These are phyloP conservation scores for Mycotypha africana DNA, from an alignment of 371 early-diverging fungal species.

Conservation along the genomic window DNA sequence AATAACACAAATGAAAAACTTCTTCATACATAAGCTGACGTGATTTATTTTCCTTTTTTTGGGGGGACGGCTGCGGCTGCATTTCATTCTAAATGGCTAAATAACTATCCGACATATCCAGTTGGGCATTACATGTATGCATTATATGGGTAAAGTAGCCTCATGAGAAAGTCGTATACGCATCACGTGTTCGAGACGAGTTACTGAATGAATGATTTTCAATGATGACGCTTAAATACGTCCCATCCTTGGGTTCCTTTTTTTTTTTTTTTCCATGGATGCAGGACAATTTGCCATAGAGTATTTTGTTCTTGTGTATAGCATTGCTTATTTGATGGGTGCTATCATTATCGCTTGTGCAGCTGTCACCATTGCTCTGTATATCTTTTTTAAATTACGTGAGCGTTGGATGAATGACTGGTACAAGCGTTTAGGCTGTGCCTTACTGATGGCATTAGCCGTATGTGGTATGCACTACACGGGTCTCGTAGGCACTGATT, in stretches of 20 bases:
- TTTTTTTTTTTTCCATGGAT: not conserved
- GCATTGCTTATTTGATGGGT: conserved; percentile 17
- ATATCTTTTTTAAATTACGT: conserved; percentile 40
- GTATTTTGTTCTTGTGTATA: conserved; percentile 24
- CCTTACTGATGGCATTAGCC: conserved; percentile 37
- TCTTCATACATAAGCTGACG: no score
- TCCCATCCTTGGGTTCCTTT: not conserved
- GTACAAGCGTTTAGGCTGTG: conserved; percentile 40
- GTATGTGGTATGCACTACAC: conserved; percentile 49
- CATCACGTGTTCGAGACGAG: no score
- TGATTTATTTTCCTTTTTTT: no score
- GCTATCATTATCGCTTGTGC: conserved; percentile 30
- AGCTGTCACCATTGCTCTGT: conserved; percentile 30
- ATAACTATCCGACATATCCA: conserved; percentile 8
- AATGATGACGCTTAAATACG: no score
- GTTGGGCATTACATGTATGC: conserved; percentile 37
- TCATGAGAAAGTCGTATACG: no score
- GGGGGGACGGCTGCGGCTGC: no score
- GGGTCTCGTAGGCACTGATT: conserved; percentile 36
- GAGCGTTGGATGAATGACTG: conserved; percentile 41
- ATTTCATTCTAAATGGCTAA: no score
- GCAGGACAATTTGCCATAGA: conserved; percentile 41
- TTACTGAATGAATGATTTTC: no score
- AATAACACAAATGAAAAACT: not conserved
- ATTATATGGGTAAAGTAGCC: conserved; percentile 46